Conservation (phyloP, 371 early-diverging fungal genomes). For the Umbelopsis sp. region DNA sequence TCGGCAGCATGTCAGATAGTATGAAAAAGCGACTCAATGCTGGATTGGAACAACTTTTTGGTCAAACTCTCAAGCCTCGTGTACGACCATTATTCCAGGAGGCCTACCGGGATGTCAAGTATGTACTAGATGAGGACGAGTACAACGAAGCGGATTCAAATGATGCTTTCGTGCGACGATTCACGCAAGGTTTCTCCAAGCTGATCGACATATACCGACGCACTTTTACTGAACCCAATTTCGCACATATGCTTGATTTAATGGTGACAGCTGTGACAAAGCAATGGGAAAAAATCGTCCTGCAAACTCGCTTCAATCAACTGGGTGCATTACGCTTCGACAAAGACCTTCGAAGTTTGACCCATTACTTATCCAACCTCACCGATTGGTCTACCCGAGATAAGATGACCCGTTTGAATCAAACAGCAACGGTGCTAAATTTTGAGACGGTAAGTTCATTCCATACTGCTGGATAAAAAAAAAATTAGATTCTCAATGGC, state of each 20-base stretch:
- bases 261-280: constrained; percentile 66
- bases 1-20: constrained; percentile 16
- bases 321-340: constrained; percentile 87
- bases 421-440: constrained; percentile 80
- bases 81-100: constrained; percentile 80
- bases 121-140: constrained; percentile 88
- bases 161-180: constrained; percentile 79
- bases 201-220: constrained; percentile 47
- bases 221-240: constrained; percentile 74
- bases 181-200: constrained; percentile 65
- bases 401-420: constrained; percentile 77
- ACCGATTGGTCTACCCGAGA: constrained; percentile 73
- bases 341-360: constrained; percentile 82
- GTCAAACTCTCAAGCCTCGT: constrained; percentile 79
- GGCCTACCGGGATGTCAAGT: constrained; percentile 83
- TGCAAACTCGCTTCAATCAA: constrained; percentile 84
- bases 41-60: constrained; percentile 80
- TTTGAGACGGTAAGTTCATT: constrained; percentile 64
- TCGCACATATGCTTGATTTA: constrained; percentile 60
- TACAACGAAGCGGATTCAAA: constrained; percentile 82
- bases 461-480: not conserved
- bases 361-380: constrained; percentile 67
- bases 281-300: constrained; percentile 90
- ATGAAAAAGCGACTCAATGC: constrained; percentile 29
- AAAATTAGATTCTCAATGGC: not conserved